Percentiles rank a stretch among this genome's conserved stretches.
Conservation (phyloP, 1,284 basidiomycete genomes). For the Ustilago lituana region DNA sequence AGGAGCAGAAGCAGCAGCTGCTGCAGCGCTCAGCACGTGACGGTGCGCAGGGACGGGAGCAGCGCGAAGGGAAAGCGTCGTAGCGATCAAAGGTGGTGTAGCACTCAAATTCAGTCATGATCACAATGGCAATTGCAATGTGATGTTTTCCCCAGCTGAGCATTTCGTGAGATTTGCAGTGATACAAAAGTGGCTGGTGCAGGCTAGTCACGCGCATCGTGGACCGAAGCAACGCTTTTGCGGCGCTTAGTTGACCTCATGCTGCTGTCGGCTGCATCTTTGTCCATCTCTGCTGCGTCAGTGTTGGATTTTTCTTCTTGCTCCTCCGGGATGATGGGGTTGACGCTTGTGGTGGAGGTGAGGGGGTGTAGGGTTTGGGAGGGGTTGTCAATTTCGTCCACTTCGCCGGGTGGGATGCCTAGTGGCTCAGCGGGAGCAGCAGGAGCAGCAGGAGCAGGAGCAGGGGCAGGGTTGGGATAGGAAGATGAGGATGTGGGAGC, state of each 20-base stretch:
- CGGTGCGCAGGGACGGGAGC: no score
- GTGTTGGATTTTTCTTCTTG: not conserved
- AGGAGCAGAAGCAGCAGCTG: not conserved
- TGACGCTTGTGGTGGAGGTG: constrained; percentile 20
- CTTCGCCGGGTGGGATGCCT: constrained; percentile 28
- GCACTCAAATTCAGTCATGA: no score
- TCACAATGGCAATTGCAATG: no score
- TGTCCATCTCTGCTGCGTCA: not conserved
- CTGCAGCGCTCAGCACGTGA: no score
- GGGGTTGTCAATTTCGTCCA: constrained; percentile 47
- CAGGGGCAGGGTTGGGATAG: not conserved
- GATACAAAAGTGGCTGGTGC: no score
- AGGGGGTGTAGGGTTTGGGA: constrained; percentile 13
- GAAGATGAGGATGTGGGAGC: no score
- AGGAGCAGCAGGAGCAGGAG: not conserved
- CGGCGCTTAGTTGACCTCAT: constrained; percentile 18
- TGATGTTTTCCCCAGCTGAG: no score
- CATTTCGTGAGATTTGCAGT: no score
- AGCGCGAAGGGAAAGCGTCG: no score
- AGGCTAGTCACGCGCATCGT: constrained; percentile 7
- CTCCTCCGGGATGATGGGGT: not conserved
- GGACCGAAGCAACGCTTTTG: constrained; percentile 18
- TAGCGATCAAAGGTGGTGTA: no score
- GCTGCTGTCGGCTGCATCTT: constrained; percentile 2
- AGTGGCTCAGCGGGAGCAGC: constrained; percentile 9